Evolutionary conservation across 768 basidiomycete species (phyloP).

Genomic region (Tulasnella sp.): DNA sequence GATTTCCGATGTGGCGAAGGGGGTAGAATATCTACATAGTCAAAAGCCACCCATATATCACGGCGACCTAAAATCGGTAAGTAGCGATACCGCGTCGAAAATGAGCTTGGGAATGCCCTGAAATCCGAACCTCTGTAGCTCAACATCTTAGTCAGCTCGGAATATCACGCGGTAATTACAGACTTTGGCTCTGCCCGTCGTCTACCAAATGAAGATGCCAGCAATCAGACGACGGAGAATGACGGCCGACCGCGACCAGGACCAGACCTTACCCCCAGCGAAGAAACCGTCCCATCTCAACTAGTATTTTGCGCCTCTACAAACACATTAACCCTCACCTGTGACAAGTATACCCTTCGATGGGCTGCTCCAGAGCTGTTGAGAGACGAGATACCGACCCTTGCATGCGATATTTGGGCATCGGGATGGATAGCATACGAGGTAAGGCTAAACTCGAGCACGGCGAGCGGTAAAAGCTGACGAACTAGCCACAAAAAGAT

Average conservation of each 20-base stretch:
- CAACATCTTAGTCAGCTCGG: not conserved
- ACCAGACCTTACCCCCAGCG: not conserved
- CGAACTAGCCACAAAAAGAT: not conserved
- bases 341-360: not conserved
- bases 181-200: not conserved
- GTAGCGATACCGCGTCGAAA: not conserved
- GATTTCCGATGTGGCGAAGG: not conserved
- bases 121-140: not conserved
- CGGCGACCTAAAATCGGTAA: not conserved
- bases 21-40: not conserved
- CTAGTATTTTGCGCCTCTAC: not conserved
- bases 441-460: not conserved
- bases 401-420: not conserved
- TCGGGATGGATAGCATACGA: not conserved
- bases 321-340: not conserved
- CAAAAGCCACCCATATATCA: not conserved
- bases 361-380: not conserved
- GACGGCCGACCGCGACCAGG: not conserved
- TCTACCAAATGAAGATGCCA: not conserved
- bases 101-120: not conserved
- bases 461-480: fast-evolving
- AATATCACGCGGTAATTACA: not conserved
- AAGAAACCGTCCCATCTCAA: not conserved
- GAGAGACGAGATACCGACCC: not conserved
- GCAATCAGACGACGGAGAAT: not conserved